Conservation (phyloP, 768 basidiomycete species). For the Chalciporus pseudorubinellus region DNA sequence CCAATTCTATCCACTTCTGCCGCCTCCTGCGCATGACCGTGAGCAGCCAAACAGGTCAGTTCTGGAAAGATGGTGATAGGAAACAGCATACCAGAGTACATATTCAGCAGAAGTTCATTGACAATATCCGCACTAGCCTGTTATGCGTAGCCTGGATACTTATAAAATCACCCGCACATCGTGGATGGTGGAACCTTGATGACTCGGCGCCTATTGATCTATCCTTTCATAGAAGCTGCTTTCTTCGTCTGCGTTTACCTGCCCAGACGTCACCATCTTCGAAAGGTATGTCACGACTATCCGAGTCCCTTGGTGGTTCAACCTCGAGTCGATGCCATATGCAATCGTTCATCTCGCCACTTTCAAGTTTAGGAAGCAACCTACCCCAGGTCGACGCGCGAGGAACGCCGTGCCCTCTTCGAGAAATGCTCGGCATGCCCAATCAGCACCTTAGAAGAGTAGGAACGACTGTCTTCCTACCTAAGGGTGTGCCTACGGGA, state of each 20-base stretch:
- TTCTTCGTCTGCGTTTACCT: conserved; percentile 53
- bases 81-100: conserved; percentile 47
- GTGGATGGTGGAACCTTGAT: conserved; percentile 6
- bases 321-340: not conserved
- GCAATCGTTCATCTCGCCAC: not conserved
- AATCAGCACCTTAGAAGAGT: too few relatives aligned
- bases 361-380: conserved; percentile 36
- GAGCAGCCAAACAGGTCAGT: too few relatives aligned
- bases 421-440: conserved; percentile 39
- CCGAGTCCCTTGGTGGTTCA: not conserved
- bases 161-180: not conserved
- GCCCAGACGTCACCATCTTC: conserved; percentile 44
- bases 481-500: too few relatives aligned
- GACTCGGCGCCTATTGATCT: conserved; percentile 22
- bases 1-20: too few relatives aligned
- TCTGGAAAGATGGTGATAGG: conserved; percentile 41
- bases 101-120: conserved; percentile 50
- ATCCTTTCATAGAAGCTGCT: conserved; percentile 41
- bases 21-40: too few relatives aligned
- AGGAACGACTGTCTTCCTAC: too few relatives aligned
- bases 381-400: conserved; percentile 37
- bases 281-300: conserved; percentile 38
- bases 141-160: conserved; percentile 33
- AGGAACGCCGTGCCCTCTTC: conserved; percentile 48
- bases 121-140: conserved; percentile 44